Conservation (phyloP, 768 basidiomycete genomes). For the Lactarius akahatsu region DNA sequence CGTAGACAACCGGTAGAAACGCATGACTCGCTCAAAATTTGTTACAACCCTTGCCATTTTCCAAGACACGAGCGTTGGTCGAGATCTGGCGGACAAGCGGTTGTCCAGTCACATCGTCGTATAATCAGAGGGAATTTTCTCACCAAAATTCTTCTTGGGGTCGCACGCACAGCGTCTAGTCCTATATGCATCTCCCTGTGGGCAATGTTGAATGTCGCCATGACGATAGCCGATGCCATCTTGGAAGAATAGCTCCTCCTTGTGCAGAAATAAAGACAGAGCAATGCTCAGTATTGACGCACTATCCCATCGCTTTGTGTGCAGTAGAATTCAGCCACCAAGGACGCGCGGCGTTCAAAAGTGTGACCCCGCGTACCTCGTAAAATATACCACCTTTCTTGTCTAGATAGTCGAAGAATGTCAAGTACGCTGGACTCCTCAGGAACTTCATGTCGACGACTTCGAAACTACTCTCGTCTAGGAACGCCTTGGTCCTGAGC, state of each 20-base stretch:
- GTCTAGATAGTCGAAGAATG: conserved; percentile 22
- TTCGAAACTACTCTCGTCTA: conserved; percentile 18
- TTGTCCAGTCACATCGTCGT: not conserved
- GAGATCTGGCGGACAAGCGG: not conserved
- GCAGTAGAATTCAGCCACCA: not conserved
- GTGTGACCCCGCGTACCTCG: conserved; percentile 10
- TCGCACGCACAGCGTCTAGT: conserved; percentile 13
- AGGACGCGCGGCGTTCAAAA: not conserved
- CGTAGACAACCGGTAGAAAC: not conserved
- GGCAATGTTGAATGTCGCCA: conserved; percentile 14
- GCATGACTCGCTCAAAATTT: not conserved
- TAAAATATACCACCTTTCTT: conserved; percentile 22
- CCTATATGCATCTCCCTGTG: conserved; percentile 7
- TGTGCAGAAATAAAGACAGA: conserved; percentile 13
- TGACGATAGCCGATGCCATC: conserved; percentile 11
- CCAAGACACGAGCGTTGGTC: conserved; percentile 12
- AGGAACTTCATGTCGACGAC: conserved; percentile 19
- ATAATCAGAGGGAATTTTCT: not conserved
- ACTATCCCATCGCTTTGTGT: conserved; percentile 8
- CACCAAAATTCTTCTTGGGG: conserved; percentile 15
- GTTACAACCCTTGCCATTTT: conserved; percentile 6
- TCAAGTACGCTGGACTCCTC: conserved; percentile 4
- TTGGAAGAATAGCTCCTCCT: conserved; percentile 8
- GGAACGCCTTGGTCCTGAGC: not conserved
- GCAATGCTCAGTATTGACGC: conserved; percentile 15